A percentile compares a stretch with the other conserved stretches of the same genome.
These are phyloP conservation scores for Yarrowia phangngaensis DNA, from an alignment of 805 yeast genomes.

Conservation along the genomic window DNA sequence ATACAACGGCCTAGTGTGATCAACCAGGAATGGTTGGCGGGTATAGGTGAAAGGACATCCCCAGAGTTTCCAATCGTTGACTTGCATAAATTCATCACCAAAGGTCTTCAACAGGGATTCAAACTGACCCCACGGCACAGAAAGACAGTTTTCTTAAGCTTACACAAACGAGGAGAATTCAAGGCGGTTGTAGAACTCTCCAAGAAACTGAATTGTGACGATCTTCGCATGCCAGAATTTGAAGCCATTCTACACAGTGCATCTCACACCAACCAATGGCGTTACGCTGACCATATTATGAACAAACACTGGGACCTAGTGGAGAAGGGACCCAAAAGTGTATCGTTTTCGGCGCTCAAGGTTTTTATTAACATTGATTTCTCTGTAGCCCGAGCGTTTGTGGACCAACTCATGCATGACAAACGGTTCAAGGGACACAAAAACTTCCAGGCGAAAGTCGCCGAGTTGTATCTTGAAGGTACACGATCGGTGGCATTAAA, in stretches of 20 bases:
- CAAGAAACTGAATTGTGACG: not conserved
- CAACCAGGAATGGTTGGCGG: too few species aligned
- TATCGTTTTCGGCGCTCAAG: not conserved
- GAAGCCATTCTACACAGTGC: not conserved
- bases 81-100: not conserved
- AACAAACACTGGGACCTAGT: constrained; percentile 5
- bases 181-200: constrained; percentile 1
- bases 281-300: constrained; percentile 2
- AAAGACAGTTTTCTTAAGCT: not conserved
- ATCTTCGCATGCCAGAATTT: not conserved
- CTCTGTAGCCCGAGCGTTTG: constrained; percentile 10
- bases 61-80: too few species aligned
- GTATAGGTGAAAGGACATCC: too few species aligned
- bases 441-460: not conserved
- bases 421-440: not conserved
- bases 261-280: constrained; percentile 2
- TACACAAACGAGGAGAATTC: not conserved
- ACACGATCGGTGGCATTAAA: constrained; percentile 9
- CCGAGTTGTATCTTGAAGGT: not conserved
- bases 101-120: not conserved
- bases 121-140: not conserved
- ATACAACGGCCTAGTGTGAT: too few species aligned
- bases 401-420: constrained; percentile 20
- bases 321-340: not conserved
- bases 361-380: constrained; percentile 11